These are phyloP conservation scores for Diaporthe vexans DNA, from an alignment of 2,329 filamentous ascomycete genomes.

Conservation along the genomic window DNA sequence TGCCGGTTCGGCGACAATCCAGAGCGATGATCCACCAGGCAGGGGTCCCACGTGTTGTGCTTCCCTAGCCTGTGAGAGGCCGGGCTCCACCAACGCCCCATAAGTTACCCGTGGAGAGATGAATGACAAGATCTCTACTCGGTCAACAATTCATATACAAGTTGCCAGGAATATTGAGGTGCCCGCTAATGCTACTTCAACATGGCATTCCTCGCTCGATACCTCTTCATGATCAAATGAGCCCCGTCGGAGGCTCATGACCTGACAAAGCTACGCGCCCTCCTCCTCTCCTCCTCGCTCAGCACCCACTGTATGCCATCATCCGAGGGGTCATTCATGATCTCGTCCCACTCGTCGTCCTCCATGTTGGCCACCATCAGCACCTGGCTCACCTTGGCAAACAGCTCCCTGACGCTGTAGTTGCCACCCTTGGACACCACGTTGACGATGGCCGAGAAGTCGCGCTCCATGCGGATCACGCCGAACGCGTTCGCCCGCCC, in stretches of 20 bases:
- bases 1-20: background rate
- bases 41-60: conserved; percentile 4
- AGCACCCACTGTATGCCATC: conserved; percentile 80
- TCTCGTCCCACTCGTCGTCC: conserved; percentile 93
- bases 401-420: conserved; percentile 83
- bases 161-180: background rate
- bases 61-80: background rate
- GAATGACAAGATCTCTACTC: background rate
- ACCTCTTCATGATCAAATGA: background rate
- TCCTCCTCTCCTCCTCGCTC: conserved; percentile 79
- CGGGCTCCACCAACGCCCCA: background rate
- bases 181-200: conserved; percentile 27
- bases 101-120: background rate
- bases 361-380: conserved; percentile 94
- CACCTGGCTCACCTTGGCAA: conserved; percentile 83
- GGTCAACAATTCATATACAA: background rate
- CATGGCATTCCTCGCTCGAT: background rate
- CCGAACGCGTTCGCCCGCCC: conserved; percentile 86
- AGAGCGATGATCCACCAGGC: conserved; percentile 5
- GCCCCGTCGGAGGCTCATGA: conserved; percentile 32
- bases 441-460: conserved; percentile 82
- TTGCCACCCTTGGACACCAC: conserved; percentile 78
- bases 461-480: conserved; percentile 85
- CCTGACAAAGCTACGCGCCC: conserved; percentile 77
- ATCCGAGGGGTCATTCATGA: conserved; percentile 66